Evolutionary conservation across 371 early-diverging fungal genomes (phyloP), one percentile per base, ranked within the genome.

Genomic region (Mucor racemosus): DNA sequence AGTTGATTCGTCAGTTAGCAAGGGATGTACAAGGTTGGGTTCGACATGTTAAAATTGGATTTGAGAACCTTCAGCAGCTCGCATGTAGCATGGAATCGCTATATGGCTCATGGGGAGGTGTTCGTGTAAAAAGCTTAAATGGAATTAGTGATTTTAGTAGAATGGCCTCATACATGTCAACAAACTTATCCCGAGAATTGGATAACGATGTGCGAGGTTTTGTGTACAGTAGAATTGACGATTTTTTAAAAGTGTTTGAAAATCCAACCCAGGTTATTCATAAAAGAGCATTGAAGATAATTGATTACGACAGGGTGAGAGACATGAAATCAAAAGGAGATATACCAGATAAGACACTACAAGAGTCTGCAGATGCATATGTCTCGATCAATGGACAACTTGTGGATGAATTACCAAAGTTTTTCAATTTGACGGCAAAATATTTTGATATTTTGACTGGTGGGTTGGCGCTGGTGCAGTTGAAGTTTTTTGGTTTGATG

Each of bases 341-440:
- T 41, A 72, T 80, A 62, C 82, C 85, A 9, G 90, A 90, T 60
- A 90, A 90, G 68, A 75, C 85, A 35, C 73, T 92, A 33, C 84
- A 86, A 57, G 90, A 88, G 35, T 90, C 91, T 0, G 91, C 93
- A 1, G 89, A 85, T 36, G 90, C 87, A 0, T 95, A 90, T 72
- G 73, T 73, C 0, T 86, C 91, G 2, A 88, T 95, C 67, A 91
- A 93, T 68, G 91, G 84, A 7, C 92, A 95, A 58, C 79, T 95
- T 9, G 75, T 88, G 26, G 92, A 92, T 35, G 93, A 95, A 66
- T 71, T 95, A 13, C 95, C 95, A 3, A 74, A 73, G 44, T 91
- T 93, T 60, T 76, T 91, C 39, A 70, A 65, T 14, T 67, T 92
- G 41, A 88, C 88, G 0, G 74, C 75, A 0, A 76, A 84, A 58